Evolutionary conservation across 2,329 filamentous ascomycete species (phyloP), one percentile per base, ranked within the genome.

Genomic region (Cladosporium sp.): DNA sequence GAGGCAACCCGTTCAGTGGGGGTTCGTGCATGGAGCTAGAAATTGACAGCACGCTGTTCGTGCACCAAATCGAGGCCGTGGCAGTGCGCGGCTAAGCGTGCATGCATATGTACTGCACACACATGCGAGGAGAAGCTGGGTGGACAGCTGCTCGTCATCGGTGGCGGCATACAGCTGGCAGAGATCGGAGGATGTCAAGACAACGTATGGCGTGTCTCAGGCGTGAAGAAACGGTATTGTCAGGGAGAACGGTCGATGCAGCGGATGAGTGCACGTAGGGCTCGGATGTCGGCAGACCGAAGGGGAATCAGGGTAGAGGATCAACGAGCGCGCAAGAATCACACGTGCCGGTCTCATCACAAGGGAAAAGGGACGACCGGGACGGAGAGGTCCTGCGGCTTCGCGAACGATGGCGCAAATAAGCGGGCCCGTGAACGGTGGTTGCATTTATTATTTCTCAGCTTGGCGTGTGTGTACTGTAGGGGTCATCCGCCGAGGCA

Each of bases 331-430:
- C 51, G 26, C 49, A 28, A 32, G 25, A 36, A 39, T 62, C 46
- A 63, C 49, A 63, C 60, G 60, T 63, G 60, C 60, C 48, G 58
- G 36, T 61, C 58, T 61, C 58, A 53, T 61, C 58, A 61, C 43
- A 39, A 43, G n/a, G 26, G 49, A 36, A 43, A 30, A 58, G 26
- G 51, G 51, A 53, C 48, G 49, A 53, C 25, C 14, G 5, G 32
- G 21, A 25, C 26, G 56, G 49, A 36, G 49, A 49, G 36, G 26
- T 32, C 28, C 28, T 48, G 57, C 43, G 57, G 57, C 36, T 59
- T 46, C 36, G 57, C 43, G 57, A 53, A n/a, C 49, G 57, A 59
- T 59, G 57, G 57, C 57, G 57, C 57, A 51, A 63, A 54, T 39
- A 63, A 63, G 60, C 49, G 60, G 60, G 36, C 23, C 32, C 48